Conservation (phyloP, 345 rosid species). For the Salix udensis region DNA sequence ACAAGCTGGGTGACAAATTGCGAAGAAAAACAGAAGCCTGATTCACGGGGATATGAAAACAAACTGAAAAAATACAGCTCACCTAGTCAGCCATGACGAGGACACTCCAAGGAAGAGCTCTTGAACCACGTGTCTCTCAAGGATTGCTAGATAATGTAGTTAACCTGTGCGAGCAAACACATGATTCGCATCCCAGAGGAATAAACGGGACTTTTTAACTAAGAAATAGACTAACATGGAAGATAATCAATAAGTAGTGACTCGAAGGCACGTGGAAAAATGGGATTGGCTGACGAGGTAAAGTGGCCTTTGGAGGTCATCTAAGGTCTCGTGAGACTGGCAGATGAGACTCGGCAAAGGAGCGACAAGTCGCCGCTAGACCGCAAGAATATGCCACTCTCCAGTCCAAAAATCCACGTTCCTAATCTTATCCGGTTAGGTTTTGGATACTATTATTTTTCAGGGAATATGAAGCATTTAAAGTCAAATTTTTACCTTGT, state of each 20-base stretch:
- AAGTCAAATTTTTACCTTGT: not conserved
- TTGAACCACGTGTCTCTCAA: not conserved
- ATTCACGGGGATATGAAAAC: no score
- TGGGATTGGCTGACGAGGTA: conserved; percentile 11
- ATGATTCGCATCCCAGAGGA: conserved; percentile 16
- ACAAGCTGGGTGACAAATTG: no score
- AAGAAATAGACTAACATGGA: not conserved
- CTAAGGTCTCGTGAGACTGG: conserved; percentile 14
- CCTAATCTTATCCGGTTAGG: conserved; percentile 8
- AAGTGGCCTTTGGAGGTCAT: conserved; percentile 24
- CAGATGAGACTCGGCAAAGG: conserved; percentile 23
- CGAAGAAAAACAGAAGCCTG: no score
- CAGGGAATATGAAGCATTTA: not conserved
- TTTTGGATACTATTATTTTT: not conserved
- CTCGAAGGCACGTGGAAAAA: conserved; percentile 23
- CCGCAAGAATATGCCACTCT: not conserved
- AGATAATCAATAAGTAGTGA: not conserved
- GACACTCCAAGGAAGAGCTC: not conserved
- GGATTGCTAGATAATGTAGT: not conserved
- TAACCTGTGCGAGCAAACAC: not conserved
- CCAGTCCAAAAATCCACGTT: not conserved
- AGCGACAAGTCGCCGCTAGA: conserved; percentile 37
- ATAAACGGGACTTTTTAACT: not conserved
- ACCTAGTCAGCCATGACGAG: not conserved
- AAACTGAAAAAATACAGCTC: no score